Percentiles rank a stretch among this genome's conserved stretches.
Evolutionary conservation across 2,329 filamentous ascomycete species (phyloP).

Genomic region (Colletotrichum noveboracense): DNA sequence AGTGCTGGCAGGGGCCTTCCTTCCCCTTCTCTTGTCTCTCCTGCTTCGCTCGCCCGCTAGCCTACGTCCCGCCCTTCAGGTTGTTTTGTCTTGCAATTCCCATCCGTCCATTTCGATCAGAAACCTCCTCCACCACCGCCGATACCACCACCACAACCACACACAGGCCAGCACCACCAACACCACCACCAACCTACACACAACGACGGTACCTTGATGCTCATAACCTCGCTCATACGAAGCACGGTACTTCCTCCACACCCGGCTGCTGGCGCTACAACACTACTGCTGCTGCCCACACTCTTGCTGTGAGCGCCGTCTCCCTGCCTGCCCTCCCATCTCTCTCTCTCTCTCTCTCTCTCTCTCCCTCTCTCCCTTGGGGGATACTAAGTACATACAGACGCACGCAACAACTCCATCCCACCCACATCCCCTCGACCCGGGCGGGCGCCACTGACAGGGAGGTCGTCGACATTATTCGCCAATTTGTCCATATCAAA

Average conservation of each 20-base stretch:
- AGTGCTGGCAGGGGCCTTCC: constrained; percentile 15
- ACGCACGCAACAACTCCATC: background rate
- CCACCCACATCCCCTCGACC: background rate
- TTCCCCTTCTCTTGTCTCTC: constrained; percentile 16
- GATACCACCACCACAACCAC: background rate
- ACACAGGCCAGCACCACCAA: background rate
- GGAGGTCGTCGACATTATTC: background rate
- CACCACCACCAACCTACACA: background rate
- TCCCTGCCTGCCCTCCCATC: background rate
- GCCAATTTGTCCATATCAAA: background rate
- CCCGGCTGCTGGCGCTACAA: background rate
- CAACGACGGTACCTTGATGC: background rate
- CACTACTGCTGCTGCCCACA: background rate
- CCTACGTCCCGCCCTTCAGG: constrained; percentile 9
- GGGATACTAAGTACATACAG: background rate
- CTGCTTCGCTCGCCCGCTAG: background rate
- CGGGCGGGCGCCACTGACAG: background rate
- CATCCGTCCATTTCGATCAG: background rate
- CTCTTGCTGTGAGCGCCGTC: background rate
- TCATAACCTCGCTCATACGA: background rate
- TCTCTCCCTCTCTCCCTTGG: background rate
- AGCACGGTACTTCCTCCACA: background rate
- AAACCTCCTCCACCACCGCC: background rate
- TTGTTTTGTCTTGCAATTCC: constrained; percentile 6
- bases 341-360: background rate